These are phyloP conservation scores for Phytopythium kandeliae DNA, from an alignment of 352 stramenopile genomes.

Conservation along the genomic window DNA sequence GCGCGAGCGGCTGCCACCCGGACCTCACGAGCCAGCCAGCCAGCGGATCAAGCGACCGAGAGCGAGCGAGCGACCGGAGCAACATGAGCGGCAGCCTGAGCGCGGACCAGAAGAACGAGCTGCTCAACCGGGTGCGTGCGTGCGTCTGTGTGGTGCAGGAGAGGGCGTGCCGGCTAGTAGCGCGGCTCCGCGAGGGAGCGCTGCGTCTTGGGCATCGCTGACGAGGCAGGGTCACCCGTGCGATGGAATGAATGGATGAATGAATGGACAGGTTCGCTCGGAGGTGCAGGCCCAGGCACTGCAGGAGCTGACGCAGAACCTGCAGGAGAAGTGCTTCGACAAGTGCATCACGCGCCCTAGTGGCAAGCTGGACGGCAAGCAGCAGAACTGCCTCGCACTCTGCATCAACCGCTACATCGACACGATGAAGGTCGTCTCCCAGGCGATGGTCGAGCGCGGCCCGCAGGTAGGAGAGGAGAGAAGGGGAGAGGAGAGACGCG, in stretches of 20 bases:
- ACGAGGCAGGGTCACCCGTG: conserved; percentile 3
- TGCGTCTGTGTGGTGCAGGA: not conserved
- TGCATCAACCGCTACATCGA: conserved; percentile 91
- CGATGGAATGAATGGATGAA: not conserved
- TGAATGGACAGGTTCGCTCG: conserved; percentile 51
- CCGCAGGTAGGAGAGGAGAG: conserved; percentile 39
- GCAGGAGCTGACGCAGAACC: conserved; percentile 80
- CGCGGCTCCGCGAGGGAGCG: not conserved
- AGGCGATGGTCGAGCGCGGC: conserved; percentile 73
- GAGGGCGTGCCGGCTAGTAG: not conserved
- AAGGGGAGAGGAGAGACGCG: too few species aligned
- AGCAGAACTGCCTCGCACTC: conserved; percentile 86
- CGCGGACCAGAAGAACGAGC: conserved; percentile 79
- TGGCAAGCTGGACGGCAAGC: conserved; percentile 85
- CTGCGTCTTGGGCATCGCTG: not conserved
- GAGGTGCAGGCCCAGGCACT: conserved; percentile 81
- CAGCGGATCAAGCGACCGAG: conserved; percentile 1
- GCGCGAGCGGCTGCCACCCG: not conserved
- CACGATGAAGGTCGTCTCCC: conserved; percentile 87
- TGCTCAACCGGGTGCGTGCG: conserved; percentile 65
- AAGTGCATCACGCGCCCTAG: conserved; percentile 81
- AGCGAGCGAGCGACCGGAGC: not conserved
- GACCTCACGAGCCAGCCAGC: conserved; percentile 1
- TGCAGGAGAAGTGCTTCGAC: conserved; percentile 90
- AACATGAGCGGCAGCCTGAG: conserved; percentile 79